Conservation (phyloP, 192 early-diverging fungal species). For the Podila verticillata region DNA sequence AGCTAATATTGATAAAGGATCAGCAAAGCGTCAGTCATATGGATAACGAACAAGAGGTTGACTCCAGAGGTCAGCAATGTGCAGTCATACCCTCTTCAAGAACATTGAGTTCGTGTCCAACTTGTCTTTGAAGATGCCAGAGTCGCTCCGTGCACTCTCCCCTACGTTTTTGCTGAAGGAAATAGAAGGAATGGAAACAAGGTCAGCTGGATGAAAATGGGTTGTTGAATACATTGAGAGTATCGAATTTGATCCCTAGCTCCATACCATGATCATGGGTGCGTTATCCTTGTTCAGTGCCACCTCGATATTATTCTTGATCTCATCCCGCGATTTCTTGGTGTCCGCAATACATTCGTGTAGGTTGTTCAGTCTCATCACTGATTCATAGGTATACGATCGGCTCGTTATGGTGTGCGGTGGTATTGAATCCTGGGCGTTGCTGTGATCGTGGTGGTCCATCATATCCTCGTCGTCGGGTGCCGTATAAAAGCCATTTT, state of each 20-base stretch:
- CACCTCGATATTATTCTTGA: constrained; percentile 52
- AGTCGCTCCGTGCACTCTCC: constrained; percentile 41
- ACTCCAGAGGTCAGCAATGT: background rate
- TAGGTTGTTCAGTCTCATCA: constrained; percentile 58
- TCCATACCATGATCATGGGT: constrained; percentile 37
- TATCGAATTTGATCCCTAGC: background rate
- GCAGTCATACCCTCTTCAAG: constrained; percentile 41
- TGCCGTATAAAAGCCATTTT: constrained; percentile 60
- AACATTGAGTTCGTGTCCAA: constrained; percentile 51
- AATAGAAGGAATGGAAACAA: background rate
- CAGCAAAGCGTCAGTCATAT: background rate
- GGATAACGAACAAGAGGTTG: background rate
- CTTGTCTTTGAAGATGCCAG: constrained; percentile 48
- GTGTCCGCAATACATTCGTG: constrained; percentile 56
- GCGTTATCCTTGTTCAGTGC: constrained; percentile 51
- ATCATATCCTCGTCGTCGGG: constrained; percentile 52
- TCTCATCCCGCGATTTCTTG: constrained; percentile 51
- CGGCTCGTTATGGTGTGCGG: constrained; percentile 29
- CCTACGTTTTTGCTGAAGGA: constrained; percentile 46
- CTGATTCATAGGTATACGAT: constrained; percentile 63
- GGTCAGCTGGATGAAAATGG: background rate
- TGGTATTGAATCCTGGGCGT: background rate
- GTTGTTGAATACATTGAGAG: background rate
- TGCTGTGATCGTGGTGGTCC: constrained; percentile 8
- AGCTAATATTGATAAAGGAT: constrained; percentile 25